Base-by-base conservation (phyloP, 1,139 yeast genomes). In the Lodderomyces pseudojiufengensis region DNA sequence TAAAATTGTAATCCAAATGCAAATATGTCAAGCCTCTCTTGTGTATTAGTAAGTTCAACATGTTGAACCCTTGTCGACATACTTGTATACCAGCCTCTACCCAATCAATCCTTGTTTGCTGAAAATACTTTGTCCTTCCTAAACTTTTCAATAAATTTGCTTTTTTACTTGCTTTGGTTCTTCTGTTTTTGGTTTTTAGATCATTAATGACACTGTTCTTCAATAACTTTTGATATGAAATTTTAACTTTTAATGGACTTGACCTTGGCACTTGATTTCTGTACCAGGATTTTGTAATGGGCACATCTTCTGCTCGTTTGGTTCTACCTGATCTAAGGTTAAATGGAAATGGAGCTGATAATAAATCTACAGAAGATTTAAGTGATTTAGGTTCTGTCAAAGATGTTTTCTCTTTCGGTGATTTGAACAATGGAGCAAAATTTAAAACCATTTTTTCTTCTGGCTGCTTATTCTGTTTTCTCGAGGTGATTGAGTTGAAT, bases 21-120 rank as follows among this genome's bases (percentile, higher is more conserved):
- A 94, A 65, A 53, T 88, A 94, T 0, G 97, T 88, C 25, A 94
- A 65, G 0, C 98, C 98, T 51, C 86, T 83, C 51, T 90, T 76
- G 57, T 94, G 98, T 32, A 94, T 87, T 46, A 94, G 65, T 26
- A 94, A 64, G 54, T 90, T 92, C 31, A 94, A 70, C 95, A 92
- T 90, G 48, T 88, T 90, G 57, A 83, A 86, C 1, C 98, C 98
- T 57, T 94, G 99, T 25, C 80, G 75, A 52, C 96, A 85, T 1
- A 94, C 79, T 58, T 92, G 98, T 38, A 92, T 63, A 20, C 97
- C 98, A 1, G 97, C 98, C 56, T 94, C 99, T 1, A 92, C 94
- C 99, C 99, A 94, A 57, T 92, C 98, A 34, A 92, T 81, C 0
- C 88, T 74, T 0, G 98, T 92, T 51, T 84, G 84, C 51, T 88